These are phyloP conservation scores for Paulinella micropora DNA, from an alignment of 78 protist species.

Conservation along the genomic window DNA sequence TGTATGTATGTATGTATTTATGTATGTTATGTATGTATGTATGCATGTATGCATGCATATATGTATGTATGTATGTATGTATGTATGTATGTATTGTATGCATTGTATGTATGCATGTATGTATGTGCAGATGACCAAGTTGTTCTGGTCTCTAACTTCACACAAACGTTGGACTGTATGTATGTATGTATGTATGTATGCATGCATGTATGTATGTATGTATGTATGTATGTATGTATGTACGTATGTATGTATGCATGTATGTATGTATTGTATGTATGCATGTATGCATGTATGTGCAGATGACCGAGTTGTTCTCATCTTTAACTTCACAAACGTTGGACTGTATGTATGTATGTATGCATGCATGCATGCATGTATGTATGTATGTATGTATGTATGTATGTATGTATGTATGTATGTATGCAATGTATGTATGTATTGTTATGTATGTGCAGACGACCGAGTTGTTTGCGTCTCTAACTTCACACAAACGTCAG, in stretches of 20 bases:
- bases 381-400: too few species aligned
- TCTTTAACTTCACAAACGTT: slow-evolving; percentile 84
- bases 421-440: too few species aligned
- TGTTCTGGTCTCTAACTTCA: slow-evolving; percentile 83
- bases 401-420: too few species aligned
- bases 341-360: too few species aligned
- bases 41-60: not conserved
- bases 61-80: not conserved
- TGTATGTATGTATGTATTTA: too few species aligned
- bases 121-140: slow-evolving; percentile 29
- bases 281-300: not conserved
- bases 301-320: slow-evolving; percentile 58
- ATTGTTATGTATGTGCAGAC: too few species aligned
- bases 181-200: slow-evolving; percentile 5
- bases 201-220: not conserved
- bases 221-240: not conserved
- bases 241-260: not conserved
- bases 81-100: not conserved
- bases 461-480: slow-evolving; percentile 72
- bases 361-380: too few species aligned
- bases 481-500: slow-evolving; percentile 72
- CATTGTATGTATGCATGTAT: not conserved
- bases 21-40: not conserved
- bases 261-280: not conserved
- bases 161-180: slow-evolving; percentile 55